phyloP scores from a whole-genome alignment of 352 stramenopile genomes.

The Pythium myriotylum region DNA sequence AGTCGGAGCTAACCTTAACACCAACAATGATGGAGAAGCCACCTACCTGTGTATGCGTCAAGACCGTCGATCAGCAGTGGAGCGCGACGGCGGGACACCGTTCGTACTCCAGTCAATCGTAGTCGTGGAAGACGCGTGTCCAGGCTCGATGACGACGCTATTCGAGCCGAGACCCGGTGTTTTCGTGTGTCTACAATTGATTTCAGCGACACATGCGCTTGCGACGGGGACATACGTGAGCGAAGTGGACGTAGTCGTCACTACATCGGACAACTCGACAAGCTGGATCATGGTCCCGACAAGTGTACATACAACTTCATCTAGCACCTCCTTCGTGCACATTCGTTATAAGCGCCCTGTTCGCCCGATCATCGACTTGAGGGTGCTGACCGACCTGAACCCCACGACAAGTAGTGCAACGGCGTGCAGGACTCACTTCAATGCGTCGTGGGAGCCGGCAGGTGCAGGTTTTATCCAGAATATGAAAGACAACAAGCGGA shows the following conservation, averaged over 20 bases:
- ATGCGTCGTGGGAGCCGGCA: conserved; percentile 20
- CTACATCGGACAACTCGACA: background rate
- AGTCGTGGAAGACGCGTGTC: conserved; percentile 9
- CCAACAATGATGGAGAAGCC: background rate
- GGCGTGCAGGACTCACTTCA: background rate
- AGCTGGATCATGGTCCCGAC: conserved; percentile 9
- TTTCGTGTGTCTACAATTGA: conserved; percentile 14
- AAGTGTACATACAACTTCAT: background rate
- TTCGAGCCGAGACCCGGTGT: conserved; percentile 6
- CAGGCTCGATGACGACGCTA: conserved; percentile 10
- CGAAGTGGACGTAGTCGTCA: conserved; percentile 2
- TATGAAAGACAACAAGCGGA: background rate
- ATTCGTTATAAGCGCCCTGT: conserved; percentile 23
- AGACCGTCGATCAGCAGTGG: conserved; percentile 15
- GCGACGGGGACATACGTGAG: conserved; percentile 28
- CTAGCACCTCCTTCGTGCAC: background rate
- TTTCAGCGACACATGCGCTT: conserved; percentile 1
- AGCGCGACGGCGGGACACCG: background rate
- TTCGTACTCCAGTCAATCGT: conserved; percentile 18
- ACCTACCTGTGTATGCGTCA: conserved; percentile 25
- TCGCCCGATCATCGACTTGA: conserved; percentile 16
- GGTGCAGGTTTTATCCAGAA: background rate
- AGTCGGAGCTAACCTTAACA: conserved; percentile 17
- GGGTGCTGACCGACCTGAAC: background rate
- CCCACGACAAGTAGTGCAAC: background rate